Percentiles rank a stretch among this genome's conserved stretches.
Evolutionary conservation across 164 flowering plant genomes (phyloP).

Genomic region (Liquidambar formosana): DNA sequence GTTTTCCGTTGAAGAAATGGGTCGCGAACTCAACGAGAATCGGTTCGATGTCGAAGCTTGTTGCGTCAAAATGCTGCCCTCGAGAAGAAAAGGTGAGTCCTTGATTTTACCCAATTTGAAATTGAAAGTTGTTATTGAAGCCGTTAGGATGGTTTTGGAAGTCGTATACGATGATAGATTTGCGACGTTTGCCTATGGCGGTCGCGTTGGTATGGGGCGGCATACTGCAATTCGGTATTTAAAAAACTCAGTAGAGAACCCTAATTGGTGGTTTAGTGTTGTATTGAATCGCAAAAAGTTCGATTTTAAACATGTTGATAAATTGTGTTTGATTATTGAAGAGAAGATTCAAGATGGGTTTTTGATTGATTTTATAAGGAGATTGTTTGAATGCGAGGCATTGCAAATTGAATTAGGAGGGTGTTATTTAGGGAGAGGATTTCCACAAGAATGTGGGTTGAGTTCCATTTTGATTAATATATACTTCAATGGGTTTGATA

Average conservation of each 20-base stretch:
- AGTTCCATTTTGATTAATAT: conserved; percentile 69
- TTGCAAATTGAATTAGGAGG: conserved; percentile 69
- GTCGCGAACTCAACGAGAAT: conserved; percentile 39
- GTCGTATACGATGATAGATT: conserved; percentile 71
- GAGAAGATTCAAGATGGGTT: conserved; percentile 67
- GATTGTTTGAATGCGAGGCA: conserved; percentile 49
- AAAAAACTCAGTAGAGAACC: conserved; percentile 64
- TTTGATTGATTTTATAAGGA: conserved; percentile 54
- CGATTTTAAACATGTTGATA: conserved; percentile 41
- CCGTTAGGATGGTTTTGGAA: conserved; percentile 79
- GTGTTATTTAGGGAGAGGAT: conserved; percentile 65
- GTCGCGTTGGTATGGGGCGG: conserved; percentile 86
- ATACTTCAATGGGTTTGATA: conserved; percentile 73
- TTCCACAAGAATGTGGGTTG: conserved; percentile 80
- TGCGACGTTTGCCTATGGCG: conserved; percentile 77
- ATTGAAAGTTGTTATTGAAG: conserved; percentile 87
- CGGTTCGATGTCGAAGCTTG: conserved; percentile 51
- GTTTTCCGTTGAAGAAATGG: conserved; percentile 53
- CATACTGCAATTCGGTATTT: conserved; percentile 84
- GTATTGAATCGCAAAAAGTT: conserved; percentile 37
- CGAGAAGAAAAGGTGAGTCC: conserved; percentile 40
- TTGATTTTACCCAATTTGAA: conserved; percentile 76
- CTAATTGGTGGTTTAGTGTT: conserved; percentile 89
- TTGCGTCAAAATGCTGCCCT: conserved; percentile 40
- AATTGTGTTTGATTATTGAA: conserved; percentile 49